Evolutionary conservation across 2,329 filamentous ascomycete species (phyloP).

Genomic region (Pseudogymnoascus destructans): DNA sequence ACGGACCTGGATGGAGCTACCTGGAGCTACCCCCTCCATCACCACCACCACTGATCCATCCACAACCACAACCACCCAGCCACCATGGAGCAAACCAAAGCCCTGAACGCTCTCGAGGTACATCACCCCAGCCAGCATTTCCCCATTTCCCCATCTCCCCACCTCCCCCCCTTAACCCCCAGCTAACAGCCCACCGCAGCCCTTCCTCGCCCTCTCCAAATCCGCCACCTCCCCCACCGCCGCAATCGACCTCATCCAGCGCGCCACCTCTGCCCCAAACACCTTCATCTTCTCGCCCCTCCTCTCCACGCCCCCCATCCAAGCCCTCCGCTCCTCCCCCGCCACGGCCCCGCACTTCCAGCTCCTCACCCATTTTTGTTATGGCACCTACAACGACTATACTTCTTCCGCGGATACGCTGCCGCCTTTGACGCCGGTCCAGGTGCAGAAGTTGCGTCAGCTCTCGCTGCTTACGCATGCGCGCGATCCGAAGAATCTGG

Average conservation of each 20-base stretch:
- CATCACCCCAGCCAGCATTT: conserved; percentile 14
- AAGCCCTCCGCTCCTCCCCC: conserved; percentile 49
- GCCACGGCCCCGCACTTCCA: conserved; percentile 53
- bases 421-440: conserved; percentile 57
- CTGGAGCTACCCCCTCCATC: conserved; percentile 9
- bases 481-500: conserved; percentile 52
- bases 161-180: neutral
- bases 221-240: conserved; percentile 73
- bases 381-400: conserved; percentile 79
- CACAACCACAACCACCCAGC: neutral
- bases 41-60: conserved; percentile 14
- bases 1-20: conserved; percentile 9
- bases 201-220: conserved; percentile 82
- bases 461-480: conserved; percentile 78
- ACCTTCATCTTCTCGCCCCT: conserved; percentile 92
- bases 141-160: neutral
- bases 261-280: conserved; percentile 78
- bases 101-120: conserved; percentile 51
- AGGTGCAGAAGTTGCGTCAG: conserved; percentile 77
- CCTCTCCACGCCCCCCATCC: conserved; percentile 67
- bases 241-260: conserved; percentile 70
- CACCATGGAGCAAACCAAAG: conserved; percentile 60
- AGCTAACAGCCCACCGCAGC: conserved; percentile 42
- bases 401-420: conserved; percentile 35
- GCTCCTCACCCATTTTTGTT: conserved; percentile 79